A percentile compares a stretch with the other conserved stretches of the same genome.
Conservation (phyloP, 2,329 filamentous ascomycete genomes). For the Didymella keratinophila region DNA sequence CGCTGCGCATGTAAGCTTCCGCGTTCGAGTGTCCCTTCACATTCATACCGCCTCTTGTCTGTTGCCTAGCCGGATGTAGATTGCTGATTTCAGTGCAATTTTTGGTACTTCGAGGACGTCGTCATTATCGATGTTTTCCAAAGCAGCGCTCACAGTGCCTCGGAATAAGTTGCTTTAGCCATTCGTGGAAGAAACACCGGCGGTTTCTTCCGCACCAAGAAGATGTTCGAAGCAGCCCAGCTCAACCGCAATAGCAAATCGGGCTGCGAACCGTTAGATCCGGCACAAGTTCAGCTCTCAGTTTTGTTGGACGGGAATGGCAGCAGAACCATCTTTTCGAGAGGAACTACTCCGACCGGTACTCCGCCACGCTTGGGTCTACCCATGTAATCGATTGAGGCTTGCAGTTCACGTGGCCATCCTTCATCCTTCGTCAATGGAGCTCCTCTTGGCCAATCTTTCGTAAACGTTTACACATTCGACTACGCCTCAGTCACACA, state of each 20-base stretch:
- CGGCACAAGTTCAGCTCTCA: conserved; percentile 1
- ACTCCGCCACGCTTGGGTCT: background rate
- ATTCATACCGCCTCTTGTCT: conserved; percentile 4
- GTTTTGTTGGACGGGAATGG: background rate
- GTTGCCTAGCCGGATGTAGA: conserved; percentile 2
- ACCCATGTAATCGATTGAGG: conserved; percentile 9
- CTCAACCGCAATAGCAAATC: background rate
- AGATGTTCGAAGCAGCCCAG: background rate
- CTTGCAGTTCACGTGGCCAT: conserved; percentile 19
- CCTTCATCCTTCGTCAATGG: conserved; percentile 10
- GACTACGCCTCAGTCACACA: conserved; percentile 13
- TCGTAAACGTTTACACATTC: background rate
- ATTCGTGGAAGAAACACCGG: background rate
- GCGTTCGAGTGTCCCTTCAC: background rate
- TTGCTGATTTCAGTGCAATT: background rate
- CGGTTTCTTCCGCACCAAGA: background rate
- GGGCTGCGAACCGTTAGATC: background rate
- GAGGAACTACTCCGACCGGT: background rate
- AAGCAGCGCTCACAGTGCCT: background rate
- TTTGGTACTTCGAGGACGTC: background rate
- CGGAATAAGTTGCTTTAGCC: background rate
- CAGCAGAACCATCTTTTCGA: background rate
- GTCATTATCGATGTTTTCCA: conserved; percentile 1
- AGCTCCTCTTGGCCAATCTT: conserved; percentile 2
- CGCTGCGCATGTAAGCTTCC: conserved; percentile 10